phyloP scores from a whole-genome alignment of 179 eudicot species.

The Corrigiola litoralis region DNA sequence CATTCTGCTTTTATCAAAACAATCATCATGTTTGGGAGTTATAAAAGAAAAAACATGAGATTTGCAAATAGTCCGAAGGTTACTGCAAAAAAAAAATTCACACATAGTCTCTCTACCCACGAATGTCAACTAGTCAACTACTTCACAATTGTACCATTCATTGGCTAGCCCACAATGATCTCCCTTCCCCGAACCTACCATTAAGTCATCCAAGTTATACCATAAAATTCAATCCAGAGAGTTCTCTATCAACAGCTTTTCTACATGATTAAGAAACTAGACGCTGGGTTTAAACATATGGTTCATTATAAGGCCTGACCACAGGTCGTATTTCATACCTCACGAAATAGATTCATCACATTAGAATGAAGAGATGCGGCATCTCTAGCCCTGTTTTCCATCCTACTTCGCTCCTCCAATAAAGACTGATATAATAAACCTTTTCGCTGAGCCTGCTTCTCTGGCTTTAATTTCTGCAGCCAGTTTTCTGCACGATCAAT shows the following conservation, averaged over 20 bases:
- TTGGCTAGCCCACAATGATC: neutral
- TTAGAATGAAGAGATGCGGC: conserved; percentile 71
- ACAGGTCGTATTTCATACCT: conserved; percentile 43
- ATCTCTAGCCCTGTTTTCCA: conserved; percentile 46
- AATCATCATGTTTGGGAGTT: too few species aligned
- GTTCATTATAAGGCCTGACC: neutral
- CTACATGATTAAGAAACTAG: neutral
- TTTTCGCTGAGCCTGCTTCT: conserved; percentile 58
- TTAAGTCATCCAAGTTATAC: neutral
- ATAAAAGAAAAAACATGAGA: too few species aligned
- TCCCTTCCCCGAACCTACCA: neutral
- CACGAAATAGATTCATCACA: conserved; percentile 54
- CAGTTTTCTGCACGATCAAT: conserved; percentile 70
- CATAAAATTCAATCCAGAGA: neutral
- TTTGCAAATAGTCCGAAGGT: too few species aligned
- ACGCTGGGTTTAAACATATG: neutral
- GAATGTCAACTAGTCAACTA: neutral
- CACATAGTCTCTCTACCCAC: too few species aligned
- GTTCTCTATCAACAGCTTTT: neutral
- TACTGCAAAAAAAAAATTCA: too few species aligned
- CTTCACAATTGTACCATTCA: neutral
- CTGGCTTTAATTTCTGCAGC: conserved; percentile 79
- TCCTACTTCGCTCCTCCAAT: conserved; percentile 65
- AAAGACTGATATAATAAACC: conserved; percentile 70
- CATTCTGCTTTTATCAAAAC: too few species aligned